These are phyloP conservation scores for Taphrina wiesneri DNA, from an alignment of 1,139 yeast species.

Conservation along the genomic window DNA sequence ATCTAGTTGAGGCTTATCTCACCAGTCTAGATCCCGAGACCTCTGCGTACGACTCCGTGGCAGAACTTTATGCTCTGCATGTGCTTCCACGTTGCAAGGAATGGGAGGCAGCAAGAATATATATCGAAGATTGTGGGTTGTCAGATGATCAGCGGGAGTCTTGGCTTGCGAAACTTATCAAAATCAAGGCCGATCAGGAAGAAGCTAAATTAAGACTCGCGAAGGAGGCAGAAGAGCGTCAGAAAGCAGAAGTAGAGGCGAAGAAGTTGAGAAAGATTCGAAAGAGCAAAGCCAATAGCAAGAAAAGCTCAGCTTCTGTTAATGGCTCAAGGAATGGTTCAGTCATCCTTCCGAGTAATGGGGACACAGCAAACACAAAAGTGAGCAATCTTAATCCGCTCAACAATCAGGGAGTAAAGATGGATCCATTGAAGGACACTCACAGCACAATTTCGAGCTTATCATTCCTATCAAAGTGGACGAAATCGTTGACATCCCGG, in stretches of 20 bases:
- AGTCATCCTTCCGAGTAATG: background rate
- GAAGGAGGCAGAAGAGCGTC: conserved; percentile 1
- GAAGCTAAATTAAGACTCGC: background rate
- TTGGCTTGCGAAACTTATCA: background rate
- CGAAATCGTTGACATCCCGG: background rate
- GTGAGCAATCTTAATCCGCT: too few species aligned
- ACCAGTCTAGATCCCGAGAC: conserved; percentile 18
- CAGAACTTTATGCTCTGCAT: conserved; percentile 32
- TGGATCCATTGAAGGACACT: background rate
- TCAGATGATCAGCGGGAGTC: conserved; percentile 4
- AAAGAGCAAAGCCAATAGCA: conserved; percentile 8
- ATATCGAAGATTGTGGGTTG: conserved; percentile 10
- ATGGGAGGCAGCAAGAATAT: conserved; percentile 29
- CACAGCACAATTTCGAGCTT: background rate
- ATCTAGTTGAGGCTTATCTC: conserved; percentile 14
- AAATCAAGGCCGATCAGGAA: conserved; percentile 5
- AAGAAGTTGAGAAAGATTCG: conserved; percentile 4
- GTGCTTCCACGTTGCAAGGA: conserved; percentile 28
- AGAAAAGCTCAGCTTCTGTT: conserved; percentile 9
- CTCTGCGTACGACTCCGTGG: conserved; percentile 1
- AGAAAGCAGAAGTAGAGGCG: conserved; percentile 4
- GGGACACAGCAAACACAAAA: background rate
- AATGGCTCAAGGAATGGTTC: conserved; percentile 1
- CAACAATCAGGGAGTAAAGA: background rate
- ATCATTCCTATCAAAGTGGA: conserved; percentile 1